A percentile compares a stretch with the other conserved stretches of the same genome.
Conservation (phyloP, 495 filamentous ascomycete genomes). For the Penicillium samsonianum region DNA sequence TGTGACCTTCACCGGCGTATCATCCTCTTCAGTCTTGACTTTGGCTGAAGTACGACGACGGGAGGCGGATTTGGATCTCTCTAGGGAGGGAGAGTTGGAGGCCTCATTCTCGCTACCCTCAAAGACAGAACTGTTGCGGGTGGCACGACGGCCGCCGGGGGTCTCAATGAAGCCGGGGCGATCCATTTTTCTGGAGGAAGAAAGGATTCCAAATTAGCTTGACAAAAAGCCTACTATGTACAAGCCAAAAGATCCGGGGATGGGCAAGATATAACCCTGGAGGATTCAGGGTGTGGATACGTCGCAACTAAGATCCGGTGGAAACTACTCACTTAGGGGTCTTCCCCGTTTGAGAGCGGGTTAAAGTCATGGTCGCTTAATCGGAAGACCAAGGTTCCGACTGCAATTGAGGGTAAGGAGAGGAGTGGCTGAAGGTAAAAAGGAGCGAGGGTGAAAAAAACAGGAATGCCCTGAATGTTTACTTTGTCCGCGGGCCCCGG, state of each 20-base stretch:
- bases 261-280: slow-evolving; percentile 16
- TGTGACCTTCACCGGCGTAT: slow-evolving; percentile 25
- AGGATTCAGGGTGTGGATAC: slow-evolving; percentile 6
- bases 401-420: slow-evolving; percentile 18
- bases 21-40: slow-evolving; percentile 37
- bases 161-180: slow-evolving; percentile 60
- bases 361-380: slow-evolving; percentile 42
- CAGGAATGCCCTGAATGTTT: slow-evolving; percentile 31
- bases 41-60: slow-evolving; percentile 38
- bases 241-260: not conserved
- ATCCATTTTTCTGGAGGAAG: slow-evolving; percentile 52
- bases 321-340: slow-evolving; percentile 48
- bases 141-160: slow-evolving; percentile 49
- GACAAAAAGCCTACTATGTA: not conserved
- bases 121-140: slow-evolving; percentile 44
- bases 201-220: slow-evolving; percentile 12
- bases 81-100: slow-evolving; percentile 34
- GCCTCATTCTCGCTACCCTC: slow-evolving; percentile 35
- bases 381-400: slow-evolving; percentile 29
- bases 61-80: slow-evolving; percentile 31
- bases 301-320: slow-evolving; percentile 24
- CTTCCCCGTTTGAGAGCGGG: slow-evolving; percentile 53
- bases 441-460: slow-evolving; percentile 19
- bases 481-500: slow-evolving; percentile 13
- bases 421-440: slow-evolving; percentile 17